Conservation (phyloP, 331 rosid species). For the Acacia concinna region DNA sequence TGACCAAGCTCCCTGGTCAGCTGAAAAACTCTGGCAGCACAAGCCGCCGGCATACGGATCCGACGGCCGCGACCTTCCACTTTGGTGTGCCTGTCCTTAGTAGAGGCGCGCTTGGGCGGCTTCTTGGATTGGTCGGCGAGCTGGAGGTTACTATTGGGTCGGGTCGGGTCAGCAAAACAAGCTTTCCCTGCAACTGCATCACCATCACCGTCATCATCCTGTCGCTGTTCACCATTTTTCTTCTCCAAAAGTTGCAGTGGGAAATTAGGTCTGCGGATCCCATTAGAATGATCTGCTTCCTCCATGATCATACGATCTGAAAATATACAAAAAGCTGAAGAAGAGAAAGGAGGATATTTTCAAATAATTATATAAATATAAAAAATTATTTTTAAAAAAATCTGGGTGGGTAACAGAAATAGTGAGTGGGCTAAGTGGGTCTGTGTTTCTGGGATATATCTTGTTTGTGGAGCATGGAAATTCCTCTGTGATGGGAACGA, state of each 20-base stretch:
- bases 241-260: conserved; percentile 87
- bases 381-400: neutral
- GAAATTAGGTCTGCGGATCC: conserved; percentile 86
- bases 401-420: neutral
- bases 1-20: conserved; percentile 89
- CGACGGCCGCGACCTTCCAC: conserved; percentile 99
- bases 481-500: conserved; percentile 72
- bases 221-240: conserved; percentile 33
- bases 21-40: conserved; percentile 97
- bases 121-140: conserved; percentile 42
- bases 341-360: conserved; percentile 5
- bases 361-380: neutral
- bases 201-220: neutral
- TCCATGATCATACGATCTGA: conserved; percentile 70
- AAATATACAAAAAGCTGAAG: conserved; percentile 20
- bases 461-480: conserved; percentile 55
- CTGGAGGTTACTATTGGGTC: neutral
- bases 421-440: conserved; percentile 54
- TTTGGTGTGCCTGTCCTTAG: conserved; percentile 92
- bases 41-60: conserved; percentile 98
- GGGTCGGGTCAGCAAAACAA: no score
- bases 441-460: conserved; percentile 41
- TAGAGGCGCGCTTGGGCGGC: conserved; percentile 64
- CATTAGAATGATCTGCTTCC: conserved; percentile 66
- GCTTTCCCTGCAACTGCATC: no score